Conservation (phyloP, 2,329 filamentous ascomycete genomes). For the Apiospora sp. region DNA sequence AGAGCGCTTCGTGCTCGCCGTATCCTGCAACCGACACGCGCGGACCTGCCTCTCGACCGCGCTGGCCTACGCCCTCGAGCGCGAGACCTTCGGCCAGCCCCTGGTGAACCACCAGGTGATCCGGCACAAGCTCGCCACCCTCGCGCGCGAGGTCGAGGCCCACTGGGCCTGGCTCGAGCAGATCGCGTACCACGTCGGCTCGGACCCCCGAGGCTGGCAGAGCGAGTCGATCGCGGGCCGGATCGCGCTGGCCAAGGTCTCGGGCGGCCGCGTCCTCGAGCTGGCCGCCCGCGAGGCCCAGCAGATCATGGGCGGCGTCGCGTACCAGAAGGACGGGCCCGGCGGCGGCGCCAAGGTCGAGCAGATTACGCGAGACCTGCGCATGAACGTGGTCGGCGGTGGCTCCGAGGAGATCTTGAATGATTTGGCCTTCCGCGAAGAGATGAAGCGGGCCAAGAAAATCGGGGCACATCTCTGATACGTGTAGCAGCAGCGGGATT, state of each 20-base stretch:
- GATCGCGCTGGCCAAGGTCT: slow-evolving; percentile 93
- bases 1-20: slow-evolving; percentile 98
- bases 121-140: slow-evolving; percentile 95
- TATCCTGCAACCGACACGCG: slow-evolving; percentile 93
- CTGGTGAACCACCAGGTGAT: slow-evolving; percentile 97
- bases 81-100: slow-evolving; percentile 93
- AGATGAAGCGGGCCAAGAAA: slow-evolving; percentile 84
- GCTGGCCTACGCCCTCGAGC: slow-evolving; percentile 96
- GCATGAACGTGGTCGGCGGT: slow-evolving; percentile 95
- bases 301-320: slow-evolving; percentile 96
- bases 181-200: slow-evolving; percentile 88
- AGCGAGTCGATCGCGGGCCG: slow-evolving; percentile 96
- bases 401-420: slow-evolving; percentile 99
- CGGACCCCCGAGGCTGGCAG: slow-evolving; percentile 72
- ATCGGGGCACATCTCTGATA: slow-evolving; percentile 92
- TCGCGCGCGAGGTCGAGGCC: slow-evolving; percentile 97
- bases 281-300: slow-evolving; percentile 96
- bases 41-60: slow-evolving; percentile 97
- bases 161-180: slow-evolving; percentile 98
- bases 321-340: slow-evolving; percentile 70
- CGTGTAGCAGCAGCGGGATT: neutral
- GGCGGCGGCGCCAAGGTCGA: slow-evolving; percentile 94
- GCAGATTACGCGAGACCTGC: slow-evolving; percentile 91
- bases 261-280: slow-evolving; percentile 92
- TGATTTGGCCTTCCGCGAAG: slow-evolving; percentile 92